Base-by-base conservation (phyloP, 208 protist genomes). In the Acanthamoeba castellanii region DNA sequence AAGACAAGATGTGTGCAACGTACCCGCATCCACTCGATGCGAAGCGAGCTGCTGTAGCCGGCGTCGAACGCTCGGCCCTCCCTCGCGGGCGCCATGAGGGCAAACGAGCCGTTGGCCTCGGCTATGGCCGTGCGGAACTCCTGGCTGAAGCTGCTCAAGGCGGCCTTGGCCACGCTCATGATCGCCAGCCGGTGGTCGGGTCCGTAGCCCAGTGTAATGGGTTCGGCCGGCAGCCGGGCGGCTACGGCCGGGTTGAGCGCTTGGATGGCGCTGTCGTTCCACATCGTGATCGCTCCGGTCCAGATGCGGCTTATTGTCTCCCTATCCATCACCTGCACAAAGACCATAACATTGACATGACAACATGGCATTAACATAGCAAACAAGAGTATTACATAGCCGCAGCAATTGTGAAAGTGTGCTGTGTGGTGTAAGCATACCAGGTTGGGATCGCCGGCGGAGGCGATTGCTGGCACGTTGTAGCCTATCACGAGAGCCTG, bases 231-330 rank as follows among this genome's bases (percentile, higher is more conserved):
- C 37, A 82, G 74, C 34, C 22, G 8, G 74, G 37, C 32, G 34
- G 45, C 74, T 1, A 82, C 5, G 32, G 32, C 1, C 74, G 74
- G 74, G 37, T 82, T 82, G 20, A 82, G 74, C 0, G 74, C 45
- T 16, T 45, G 32, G 74, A 82, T 82, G 45, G 20, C 20, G 20
- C 20, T 55, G 37, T 82, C 37, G 37, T 82, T 82, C 74, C 74
- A 82, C 20, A 55, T 14, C 34, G 3, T 4, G 74, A 82, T 50
- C 14, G 32, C 32, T 6, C 74, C 74, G 37, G 74, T 30, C 34
- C 37, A 82, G 30, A 82, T 50, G 74, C 32, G 74, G 74, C 74
- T 18, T 14, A 82, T 13, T 14, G 84, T 90, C 84, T 90, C 30
- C 16, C 84, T 0, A 32, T 90, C 50, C 47, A 90, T 4, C 55